Evolutionary conservation across 164 flowering plant genomes (phyloP), one percentile per base, ranked within the genome.

Genomic region (Dillenia suffruticosa): DNA sequence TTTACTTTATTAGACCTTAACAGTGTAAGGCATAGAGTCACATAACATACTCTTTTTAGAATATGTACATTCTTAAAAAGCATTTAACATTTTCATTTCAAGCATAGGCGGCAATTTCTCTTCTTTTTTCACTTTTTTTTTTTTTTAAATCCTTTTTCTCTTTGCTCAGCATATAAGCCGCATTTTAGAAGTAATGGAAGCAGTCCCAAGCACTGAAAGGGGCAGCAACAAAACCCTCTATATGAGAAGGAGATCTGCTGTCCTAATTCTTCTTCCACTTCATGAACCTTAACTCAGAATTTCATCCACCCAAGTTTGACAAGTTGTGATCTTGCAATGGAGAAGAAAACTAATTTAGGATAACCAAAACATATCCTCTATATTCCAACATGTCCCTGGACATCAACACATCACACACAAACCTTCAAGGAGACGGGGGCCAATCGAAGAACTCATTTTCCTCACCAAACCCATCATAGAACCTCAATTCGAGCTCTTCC

Each of bases 401-500:
- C 48, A 50, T 49, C 63, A 52, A 57, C 26, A 56, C 13, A 43
- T 26, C 14, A 26, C 51, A 49, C 32, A 16, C 3, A 9, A 1
- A 46, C 14, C 14, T 17, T 62, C 50, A 69, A 43, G 75, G 79
- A 48, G 73, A 75, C n/a, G 67, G 71, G 40, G 75, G 80, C 81
- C 82, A 81, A 49, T 70, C 83, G 44, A 65, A 32, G 40, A 32
- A 62, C 19, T 61, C 82, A 53, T 62, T 66, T 26, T 64, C 59
- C 53, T 65, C 65, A 54, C 64, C 72, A 43, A 73, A 67, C 17
- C 76, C 81, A 55, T 77, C 76, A 15, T 79, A 82, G 63, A 82
- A 76, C 71, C 79, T 77, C 63, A 80, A 51, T 54, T 82, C 83
- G 46, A 79, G 65, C 50, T 72, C 78, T 17, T 77, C 81, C 61